A percentile compares a stretch with the other conserved stretches of the same genome.
phyloP scores from a whole-genome alignment of 352 stramenopile species.

The Elongisporangium prolatum region DNA sequence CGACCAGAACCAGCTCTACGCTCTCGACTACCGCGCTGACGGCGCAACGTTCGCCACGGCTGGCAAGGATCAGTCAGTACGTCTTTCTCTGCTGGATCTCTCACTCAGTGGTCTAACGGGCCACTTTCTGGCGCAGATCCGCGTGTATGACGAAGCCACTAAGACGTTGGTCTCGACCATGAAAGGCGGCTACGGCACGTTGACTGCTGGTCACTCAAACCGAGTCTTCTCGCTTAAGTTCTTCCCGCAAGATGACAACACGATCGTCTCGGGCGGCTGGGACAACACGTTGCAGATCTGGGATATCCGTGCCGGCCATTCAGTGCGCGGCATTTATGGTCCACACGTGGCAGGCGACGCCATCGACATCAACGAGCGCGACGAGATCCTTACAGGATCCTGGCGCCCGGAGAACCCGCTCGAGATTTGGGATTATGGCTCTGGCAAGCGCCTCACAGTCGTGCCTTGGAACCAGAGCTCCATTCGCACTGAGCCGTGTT shows the following conservation, averaged over 20 bases:
- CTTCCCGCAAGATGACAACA: slow-evolving; percentile 71
- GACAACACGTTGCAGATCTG: slow-evolving; percentile 94
- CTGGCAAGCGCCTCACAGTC: slow-evolving; percentile 61
- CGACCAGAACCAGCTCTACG: slow-evolving; percentile 86
- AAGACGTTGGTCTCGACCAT: slow-evolving; percentile 75
- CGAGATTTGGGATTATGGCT: slow-evolving; percentile 90
- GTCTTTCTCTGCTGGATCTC: not conserved
- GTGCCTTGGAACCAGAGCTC: slow-evolving; percentile 86
- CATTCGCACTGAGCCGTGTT: slow-evolving; percentile 74
- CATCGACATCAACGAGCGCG: slow-evolving; percentile 65
- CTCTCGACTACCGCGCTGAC: slow-evolving; percentile 85
- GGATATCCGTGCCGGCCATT: slow-evolving; percentile 83
- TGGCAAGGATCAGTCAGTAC: slow-evolving; percentile 84
- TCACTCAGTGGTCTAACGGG: not conserved
- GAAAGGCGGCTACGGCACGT: slow-evolving; percentile 50
- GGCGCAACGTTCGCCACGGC: slow-evolving; percentile 84
- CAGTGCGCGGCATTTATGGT: slow-evolving; percentile 87
- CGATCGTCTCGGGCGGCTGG: slow-evolving; percentile 86
- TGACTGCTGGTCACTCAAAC: slow-evolving; percentile 87
- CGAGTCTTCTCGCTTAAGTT: slow-evolving; percentile 92
- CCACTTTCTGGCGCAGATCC: slow-evolving; percentile 18
- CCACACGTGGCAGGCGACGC: slow-evolving; percentile 84
- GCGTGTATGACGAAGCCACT: slow-evolving; percentile 88
- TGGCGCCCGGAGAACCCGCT: slow-evolving; percentile 89
- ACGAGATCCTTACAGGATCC: slow-evolving; percentile 87